Evolutionary conservation across 495 filamentous ascomycete species (phyloP).

Genomic region (Annulohypoxylon moriforme): DNA sequence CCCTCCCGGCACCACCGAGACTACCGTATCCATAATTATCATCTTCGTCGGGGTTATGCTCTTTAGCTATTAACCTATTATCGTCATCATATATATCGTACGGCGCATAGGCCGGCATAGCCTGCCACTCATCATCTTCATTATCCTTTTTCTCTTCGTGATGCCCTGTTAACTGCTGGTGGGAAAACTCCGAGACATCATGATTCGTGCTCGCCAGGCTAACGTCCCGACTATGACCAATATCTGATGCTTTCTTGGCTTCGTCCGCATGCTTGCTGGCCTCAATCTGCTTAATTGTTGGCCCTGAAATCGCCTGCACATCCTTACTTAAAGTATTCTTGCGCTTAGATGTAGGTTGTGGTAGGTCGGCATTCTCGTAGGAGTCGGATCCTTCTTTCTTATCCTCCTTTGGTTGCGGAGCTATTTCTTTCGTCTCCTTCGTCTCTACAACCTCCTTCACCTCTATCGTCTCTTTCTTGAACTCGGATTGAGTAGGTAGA

Average conservation of each 20-base stretch:
- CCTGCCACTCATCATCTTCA: conserved; percentile 81
- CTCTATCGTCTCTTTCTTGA: conserved; percentile 5
- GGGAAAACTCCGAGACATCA: conserved; percentile 86
- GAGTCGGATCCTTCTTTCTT: conserved; percentile 17
- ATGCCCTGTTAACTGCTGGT: conserved; percentile 79
- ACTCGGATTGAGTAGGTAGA: conserved; percentile 31
- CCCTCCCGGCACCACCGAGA: conserved; percentile 88
- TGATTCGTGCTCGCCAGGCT: conserved; percentile 44
- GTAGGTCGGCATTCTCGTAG: conserved; percentile 26
- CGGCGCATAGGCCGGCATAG: conserved; percentile 91
- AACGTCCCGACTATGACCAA: conserved; percentile 47
- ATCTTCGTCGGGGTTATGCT: conserved; percentile 75
- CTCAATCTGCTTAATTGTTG: conserved; percentile 45
- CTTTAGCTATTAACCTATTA: conserved; percentile 83
- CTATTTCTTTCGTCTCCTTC: background rate
- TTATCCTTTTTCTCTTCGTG: conserved; percentile 60
- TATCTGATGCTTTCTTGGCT: conserved; percentile 19
- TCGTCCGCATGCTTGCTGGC: conserved; percentile 42
- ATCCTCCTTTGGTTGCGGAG: conserved; percentile 8
- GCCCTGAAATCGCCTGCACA: conserved; percentile 45
- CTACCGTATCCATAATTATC: conserved; percentile 77
- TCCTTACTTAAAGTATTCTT: conserved; percentile 37
- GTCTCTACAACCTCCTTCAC: background rate
- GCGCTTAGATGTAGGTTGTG: conserved; percentile 23
- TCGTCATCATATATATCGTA: conserved; percentile 97